Base-by-base conservation (phyloP, 768 basidiomycete genomes). In the Suillus clintonianus region DNA sequence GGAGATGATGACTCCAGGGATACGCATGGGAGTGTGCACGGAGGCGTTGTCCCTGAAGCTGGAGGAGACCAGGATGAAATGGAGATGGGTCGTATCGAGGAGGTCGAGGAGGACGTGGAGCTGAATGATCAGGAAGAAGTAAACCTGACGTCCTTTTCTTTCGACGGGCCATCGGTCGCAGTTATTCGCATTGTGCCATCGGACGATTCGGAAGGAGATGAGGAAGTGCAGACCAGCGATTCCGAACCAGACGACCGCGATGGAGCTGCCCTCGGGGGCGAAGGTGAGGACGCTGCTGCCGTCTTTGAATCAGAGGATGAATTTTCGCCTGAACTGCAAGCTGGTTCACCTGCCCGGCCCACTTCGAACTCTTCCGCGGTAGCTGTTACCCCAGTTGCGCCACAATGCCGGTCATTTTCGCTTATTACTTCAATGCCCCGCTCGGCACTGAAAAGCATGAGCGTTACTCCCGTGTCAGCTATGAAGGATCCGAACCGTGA, bases 81-180 rank as follows among this genome's bases (percentile, higher is more conserved):
- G 30, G 70, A 69, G 53, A 64, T 57, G 19, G 68, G 81, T 61
- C 79, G 80, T 17, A 82, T 87, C 27, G 84, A 84, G 55, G 85
- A 83, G 56, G 75, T 77, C 3, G 84, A 83, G 58, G 79, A 81
- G 47, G 72, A 73, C 6, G 56, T 39, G 24, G 79, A 77, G 32
- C 67, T 66, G 17, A 85, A 86, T 50, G 89, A 88, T 66, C 87
- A 83, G 64, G 89, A 89, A 72, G 90, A 90, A 69, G 79, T 83
- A 59, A 86, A 86, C 67, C 77, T 90, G 66, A 86, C 82, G 11
- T 90, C 90, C 59, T 93, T 92, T 76, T 87, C 85, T 34, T 88
- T 91, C 42, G 91, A 91, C 71, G 85, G 77, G 8, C 80, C 86
- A 50, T 82, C 85, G 10, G 80, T 82, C 14, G 85, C 82, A 19